Base-by-base conservation (phyloP, 305 asterid species). In the Fraxinus baroniana region DNA sequence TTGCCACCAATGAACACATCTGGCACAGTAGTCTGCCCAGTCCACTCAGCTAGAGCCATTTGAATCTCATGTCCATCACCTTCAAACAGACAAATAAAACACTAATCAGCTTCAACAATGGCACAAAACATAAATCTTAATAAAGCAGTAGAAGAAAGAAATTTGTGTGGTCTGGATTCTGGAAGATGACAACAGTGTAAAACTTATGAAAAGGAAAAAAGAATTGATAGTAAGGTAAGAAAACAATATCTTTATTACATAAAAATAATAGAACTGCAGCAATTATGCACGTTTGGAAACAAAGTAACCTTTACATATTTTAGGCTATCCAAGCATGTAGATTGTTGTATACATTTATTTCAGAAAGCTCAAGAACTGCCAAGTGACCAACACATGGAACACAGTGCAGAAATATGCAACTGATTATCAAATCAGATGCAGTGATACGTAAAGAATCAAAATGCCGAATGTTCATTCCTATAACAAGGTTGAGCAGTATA, bases 1-100 rank as follows among this genome's bases (percentile, higher is more conserved):
- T 95, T 92, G 79, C 91, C 95, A 20, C 86, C 90, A 78, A 95
- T 89, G 83, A 95, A 95, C 68, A 93, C 97, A 74, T 93, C 92
- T 0, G 98, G 98, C 76, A 93, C 98, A 13, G 95, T 93, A 73
- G 91, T 87, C 87, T 91, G 98, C 81, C 93, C 93, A 0, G 95
- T 89, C 98, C 98, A 75, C 96, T 92, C 84, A 93, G 82, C 86
- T 37, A 93, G 87, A 22, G 97, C 98, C 12, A 87, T 30, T 86
- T 95, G 98, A n/a, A 91, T 90, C 10, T 55, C 95, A 72, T 71
- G 84, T 52, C 98, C 97, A 86, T 91, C 98, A 73, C 86, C 98
- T 95, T 84, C 80, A 22, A 39, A 62, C 77, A 49, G 78, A 72
- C 64, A 20, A 81, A 2, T 46, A 35, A 57, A 81, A 52, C 22